A percentile compares a stretch with the other conserved stretches of the same genome.
Evolutionary conservation across 495 filamentous ascomycete species (phyloP).

Genomic region (Pseudotulostoma volvatum): DNA sequence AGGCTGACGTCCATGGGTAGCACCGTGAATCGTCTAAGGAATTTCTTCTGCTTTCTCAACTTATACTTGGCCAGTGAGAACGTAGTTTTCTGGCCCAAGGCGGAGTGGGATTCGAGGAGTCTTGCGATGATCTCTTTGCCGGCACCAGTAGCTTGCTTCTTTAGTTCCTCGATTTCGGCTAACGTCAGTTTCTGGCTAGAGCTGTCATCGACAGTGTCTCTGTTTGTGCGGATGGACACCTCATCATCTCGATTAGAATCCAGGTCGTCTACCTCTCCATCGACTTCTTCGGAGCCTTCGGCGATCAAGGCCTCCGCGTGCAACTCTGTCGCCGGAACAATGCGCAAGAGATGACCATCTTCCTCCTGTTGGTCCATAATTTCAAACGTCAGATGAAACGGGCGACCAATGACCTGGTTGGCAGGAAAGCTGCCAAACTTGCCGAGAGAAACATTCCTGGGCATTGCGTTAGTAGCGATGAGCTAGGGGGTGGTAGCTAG

Average conservation of each 20-base stretch:
- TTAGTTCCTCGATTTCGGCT: slow-evolving; percentile 83
- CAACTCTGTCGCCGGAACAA: slow-evolving; percentile 68
- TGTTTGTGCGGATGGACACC: slow-evolving; percentile 57
- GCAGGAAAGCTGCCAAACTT: slow-evolving; percentile 81
- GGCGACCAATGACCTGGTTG: slow-evolving; percentile 73
- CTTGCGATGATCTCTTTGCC: slow-evolving; percentile 82
- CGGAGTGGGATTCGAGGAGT: slow-evolving; percentile 67
- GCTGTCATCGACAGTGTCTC: slow-evolving; percentile 61
- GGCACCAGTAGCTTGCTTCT: slow-evolving; percentile 56
- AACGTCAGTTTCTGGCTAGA: slow-evolving; percentile 66
- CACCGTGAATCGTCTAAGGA: slow-evolving; percentile 69
- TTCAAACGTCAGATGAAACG: slow-evolving; percentile 83
- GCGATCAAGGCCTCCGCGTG: slow-evolving; percentile 55
- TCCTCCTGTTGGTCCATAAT: slow-evolving; percentile 49
- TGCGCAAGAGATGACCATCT: slow-evolving; percentile 46
- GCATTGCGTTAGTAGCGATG: slow-evolving; percentile 9
- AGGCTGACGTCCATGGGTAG: slow-evolving; percentile 64
- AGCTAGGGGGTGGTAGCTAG: neutral
- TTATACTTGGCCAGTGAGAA: slow-evolving; percentile 93
- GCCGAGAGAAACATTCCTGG: slow-evolving; percentile 63
- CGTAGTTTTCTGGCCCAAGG: slow-evolving; percentile 80
- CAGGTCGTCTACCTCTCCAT: slow-evolving; percentile 30
- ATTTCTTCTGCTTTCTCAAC: slow-evolving; percentile 84
- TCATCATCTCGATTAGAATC: slow-evolving; percentile 27
- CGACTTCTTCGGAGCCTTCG: slow-evolving; percentile 27